Conservation (phyloP, 2,329 filamentous ascomycete species). For the Diaporthe humulicola region DNA sequence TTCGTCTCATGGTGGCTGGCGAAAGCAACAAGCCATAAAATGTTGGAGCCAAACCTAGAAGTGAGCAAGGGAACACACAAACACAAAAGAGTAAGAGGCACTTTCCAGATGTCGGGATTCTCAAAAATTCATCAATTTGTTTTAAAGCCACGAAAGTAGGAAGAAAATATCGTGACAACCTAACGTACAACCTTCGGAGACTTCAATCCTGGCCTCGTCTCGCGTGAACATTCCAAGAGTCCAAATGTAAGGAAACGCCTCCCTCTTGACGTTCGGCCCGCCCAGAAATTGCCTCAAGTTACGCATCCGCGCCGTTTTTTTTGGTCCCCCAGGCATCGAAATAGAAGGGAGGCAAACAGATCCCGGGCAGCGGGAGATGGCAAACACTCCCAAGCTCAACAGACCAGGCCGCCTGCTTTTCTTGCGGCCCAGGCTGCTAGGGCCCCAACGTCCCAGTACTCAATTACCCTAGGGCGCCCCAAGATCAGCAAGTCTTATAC, state of each 20-base stretch:
- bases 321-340: constrained; percentile 8
- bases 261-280: constrained; percentile 29
- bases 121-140: constrained; percentile 14
- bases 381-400: not conserved
- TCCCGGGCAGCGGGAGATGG: not conserved
- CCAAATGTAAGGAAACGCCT: constrained; percentile 35
- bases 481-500: not conserved
- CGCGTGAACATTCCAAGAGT: constrained; percentile 31
- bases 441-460: not conserved
- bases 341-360: constrained; percentile 8
- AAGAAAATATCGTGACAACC: constrained; percentile 27
- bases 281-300: constrained; percentile 26
- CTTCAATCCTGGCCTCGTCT: constrained; percentile 34
- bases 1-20: not conserved
- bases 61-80: not conserved
- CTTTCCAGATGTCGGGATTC: not conserved
- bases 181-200: constrained; percentile 28
- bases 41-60: not conserved
- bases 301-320: constrained; percentile 33
- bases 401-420: not conserved
- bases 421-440: not conserved
- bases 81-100: not conserved
- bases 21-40: not conserved
- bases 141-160: constrained; percentile 8
- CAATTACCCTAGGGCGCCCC: not conserved